Evolutionary conservation across 805 yeast genomes (phyloP), one percentile per base, ranked within the genome.

Genomic region (Sugiyamaella boreocaroliniensis): DNA sequence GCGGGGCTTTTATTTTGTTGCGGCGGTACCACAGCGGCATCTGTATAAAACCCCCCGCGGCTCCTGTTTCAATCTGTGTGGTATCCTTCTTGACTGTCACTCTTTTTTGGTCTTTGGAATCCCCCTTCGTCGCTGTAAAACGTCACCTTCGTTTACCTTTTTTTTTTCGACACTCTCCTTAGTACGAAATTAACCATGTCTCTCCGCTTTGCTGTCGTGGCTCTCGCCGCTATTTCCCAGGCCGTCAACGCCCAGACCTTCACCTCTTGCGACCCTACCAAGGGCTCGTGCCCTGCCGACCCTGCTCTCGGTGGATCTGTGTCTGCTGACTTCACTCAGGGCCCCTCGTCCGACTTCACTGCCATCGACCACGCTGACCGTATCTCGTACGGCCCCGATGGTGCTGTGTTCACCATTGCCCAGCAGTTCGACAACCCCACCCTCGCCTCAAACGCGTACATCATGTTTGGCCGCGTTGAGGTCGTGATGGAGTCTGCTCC

Each of bases 401-500:
- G 97, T n/a, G 68, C 83, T 10, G 63, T 70, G 42, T 67, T 90
- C 60, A 77, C 84, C 1, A 66, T 90, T 41, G 72, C 77, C 1
- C 72, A 82, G 58, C 73, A 83, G 59, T 82, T 74, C 55, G 93
- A 88, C 65, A 85, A 86, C 64, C 97, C 97, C 3, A 77, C 89
- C 5, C 69, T 89, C 51, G 76, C 75, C 59, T 87, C 96, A 3
- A 77, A 83, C 57, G 88, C 85, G 67, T 88, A 88, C 71, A 79
- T 90, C 61, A 86, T 89, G 93, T 90, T 83, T 68, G 97, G 97
- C 54, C 81, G 81, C 58, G 79, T 89, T 29, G 95, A 86, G 66
- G 89, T 81, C 5, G 74, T 73, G 1, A 66, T 86, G 55, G 76
- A 83, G 65, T 86, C 90, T 15, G 90, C 95, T 3, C 71, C 77